phyloP scores from a whole-genome alignment of 73 alveolate species.

The Tetrahymena thermophila region DNA sequence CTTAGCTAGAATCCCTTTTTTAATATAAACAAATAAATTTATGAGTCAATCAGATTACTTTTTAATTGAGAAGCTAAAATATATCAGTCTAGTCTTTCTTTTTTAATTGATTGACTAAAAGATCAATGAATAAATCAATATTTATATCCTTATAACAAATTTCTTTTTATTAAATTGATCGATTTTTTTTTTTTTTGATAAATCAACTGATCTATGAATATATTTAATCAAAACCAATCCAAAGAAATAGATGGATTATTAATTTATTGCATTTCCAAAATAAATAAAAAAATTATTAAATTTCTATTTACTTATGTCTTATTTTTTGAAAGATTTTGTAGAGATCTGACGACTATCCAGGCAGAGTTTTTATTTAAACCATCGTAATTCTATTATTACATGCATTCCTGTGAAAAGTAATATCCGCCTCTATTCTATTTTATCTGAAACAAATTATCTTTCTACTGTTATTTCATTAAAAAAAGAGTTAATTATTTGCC shows the following conservation, averaged over 20 bases:
- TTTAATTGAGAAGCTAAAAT: too few species aligned
- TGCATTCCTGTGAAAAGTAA: neutral
- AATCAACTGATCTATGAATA: neutral
- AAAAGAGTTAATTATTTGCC: neutral
- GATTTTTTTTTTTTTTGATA: neutral
- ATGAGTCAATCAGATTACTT: too few species aligned
- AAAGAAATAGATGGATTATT: neutral
- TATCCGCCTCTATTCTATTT: neutral
- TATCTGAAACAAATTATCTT: neutral
- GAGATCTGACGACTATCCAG: neutral
- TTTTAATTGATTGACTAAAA: too few species aligned
- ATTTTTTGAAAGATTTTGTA: neutral
- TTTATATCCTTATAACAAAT: too few species aligned
- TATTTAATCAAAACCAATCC: neutral
- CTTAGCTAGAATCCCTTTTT: constrained; percentile 27
- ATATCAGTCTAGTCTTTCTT: too few species aligned
- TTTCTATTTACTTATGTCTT: neutral
- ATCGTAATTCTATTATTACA: neutral
- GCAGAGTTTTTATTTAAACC: neutral
- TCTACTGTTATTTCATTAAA: neutral
- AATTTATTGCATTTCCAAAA: neutral
- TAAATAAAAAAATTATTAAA: too few species aligned
- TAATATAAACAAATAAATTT: neutral
- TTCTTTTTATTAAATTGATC: too few species aligned
- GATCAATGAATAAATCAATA: too few species aligned